Evolutionary conservation across 208 protist species (phyloP).

Genomic region (Crithidia bombi): DNA sequence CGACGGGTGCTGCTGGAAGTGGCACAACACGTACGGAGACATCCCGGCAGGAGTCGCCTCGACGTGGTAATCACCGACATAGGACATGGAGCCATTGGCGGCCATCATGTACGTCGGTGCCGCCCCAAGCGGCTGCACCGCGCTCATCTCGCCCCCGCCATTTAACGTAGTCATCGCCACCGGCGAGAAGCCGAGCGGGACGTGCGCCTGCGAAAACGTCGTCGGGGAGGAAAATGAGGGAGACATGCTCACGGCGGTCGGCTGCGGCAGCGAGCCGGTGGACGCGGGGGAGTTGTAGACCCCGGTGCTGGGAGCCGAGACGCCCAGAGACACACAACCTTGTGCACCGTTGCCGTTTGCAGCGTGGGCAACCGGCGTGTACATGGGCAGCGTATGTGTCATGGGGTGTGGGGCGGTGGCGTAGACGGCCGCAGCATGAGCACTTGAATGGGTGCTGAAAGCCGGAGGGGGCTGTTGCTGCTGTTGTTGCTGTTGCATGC

Average conservation of each 20-base stretch:
- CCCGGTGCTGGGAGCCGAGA: conserved; percentile 21
- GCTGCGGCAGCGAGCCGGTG: conserved; percentile 22
- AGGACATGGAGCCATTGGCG: conserved; percentile 2
- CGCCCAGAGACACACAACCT: conserved; percentile 20
- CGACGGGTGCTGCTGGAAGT: conserved; percentile 29
- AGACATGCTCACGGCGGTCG: conserved; percentile 19
- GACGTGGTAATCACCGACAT: conserved; percentile 20
- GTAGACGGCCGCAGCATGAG: conserved; percentile 6
- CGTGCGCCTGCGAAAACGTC: conserved; percentile 24
- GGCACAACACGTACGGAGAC: conserved; percentile 33
- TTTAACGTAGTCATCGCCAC: conserved; percentile 4
- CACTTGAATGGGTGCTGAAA: conserved; percentile 24
- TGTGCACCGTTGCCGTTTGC: conserved; percentile 1
- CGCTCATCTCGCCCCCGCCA: conserved; percentile 5
- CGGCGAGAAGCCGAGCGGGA: conserved; percentile 25
- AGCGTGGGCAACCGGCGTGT: conserved; percentile 18
- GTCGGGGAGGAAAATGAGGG: conserved; percentile 22
- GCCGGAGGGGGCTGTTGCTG: conserved; percentile 18
- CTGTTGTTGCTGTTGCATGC: conserved; percentile 8
- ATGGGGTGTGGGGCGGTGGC: conserved; percentile 13
- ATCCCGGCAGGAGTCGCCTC: conserved; percentile 20
- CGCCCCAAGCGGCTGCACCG: conserved; percentile 30
- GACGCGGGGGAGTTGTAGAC: conserved; percentile 23
- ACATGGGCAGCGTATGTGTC: conserved; percentile 29
- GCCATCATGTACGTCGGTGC: conserved; percentile 32